Evolutionary conservation across 176 grass and related monocot species (phyloP).

Genomic region (Thinopyrum elongatum): DNA sequence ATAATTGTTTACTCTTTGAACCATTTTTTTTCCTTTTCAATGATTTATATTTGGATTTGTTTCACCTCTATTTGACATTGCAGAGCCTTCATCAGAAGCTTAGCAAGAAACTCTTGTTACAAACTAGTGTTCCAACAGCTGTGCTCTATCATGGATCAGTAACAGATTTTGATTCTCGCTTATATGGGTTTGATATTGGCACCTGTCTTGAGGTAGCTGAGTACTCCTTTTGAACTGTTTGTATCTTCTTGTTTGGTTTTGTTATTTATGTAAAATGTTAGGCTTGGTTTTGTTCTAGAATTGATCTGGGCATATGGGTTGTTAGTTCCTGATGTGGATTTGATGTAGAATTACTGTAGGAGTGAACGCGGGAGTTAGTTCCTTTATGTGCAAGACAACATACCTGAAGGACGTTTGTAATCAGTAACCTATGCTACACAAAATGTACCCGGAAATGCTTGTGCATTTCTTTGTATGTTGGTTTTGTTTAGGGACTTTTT

Average conservation of each 20-base stretch:
- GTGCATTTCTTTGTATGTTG: not conserved
- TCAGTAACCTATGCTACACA: not conserved
- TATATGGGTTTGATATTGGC: conserved; percentile 80
- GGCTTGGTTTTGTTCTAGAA: not conserved
- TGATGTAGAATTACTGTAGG: not conserved
- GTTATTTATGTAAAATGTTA: not conserved
- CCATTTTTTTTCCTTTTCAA: conserved; percentile 8
- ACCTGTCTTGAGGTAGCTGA: conserved; percentile 79
- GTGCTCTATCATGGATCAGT: conserved; percentile 89
- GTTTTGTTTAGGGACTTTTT: not conserved
- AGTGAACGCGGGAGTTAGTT: not conserved
- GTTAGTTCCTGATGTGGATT: conserved; percentile 3
- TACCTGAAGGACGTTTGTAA: not conserved
- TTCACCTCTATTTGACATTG: conserved; percentile 21
- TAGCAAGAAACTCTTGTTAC: conserved; percentile 46
- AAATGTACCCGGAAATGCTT: not conserved
- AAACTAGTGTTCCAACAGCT: conserved; percentile 46
- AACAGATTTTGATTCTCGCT: conserved; percentile 67
- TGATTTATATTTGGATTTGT: not conserved
- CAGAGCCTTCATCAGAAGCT: conserved; percentile 81
- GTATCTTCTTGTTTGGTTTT: not conserved
- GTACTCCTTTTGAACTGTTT: not conserved
- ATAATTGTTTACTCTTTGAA: conserved; percentile 8
- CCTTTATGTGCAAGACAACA: not conserved
- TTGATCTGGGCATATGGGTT: not conserved